Conservation (phyloP, 441 rosid genomes). For the Raphanus hybrid region DNA sequence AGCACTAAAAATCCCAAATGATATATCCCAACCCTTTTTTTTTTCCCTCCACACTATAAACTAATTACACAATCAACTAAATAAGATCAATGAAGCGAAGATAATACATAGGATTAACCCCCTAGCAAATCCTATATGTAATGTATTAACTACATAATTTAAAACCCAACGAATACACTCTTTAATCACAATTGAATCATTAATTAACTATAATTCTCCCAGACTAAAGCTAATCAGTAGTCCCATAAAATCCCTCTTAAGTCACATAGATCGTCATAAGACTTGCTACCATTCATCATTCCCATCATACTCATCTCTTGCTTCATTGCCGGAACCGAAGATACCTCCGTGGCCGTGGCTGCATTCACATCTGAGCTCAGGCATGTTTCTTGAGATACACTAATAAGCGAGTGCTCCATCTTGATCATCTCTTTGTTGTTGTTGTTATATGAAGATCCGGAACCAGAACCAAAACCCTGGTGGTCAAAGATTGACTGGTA, state of each 20-base stretch:
- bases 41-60: conserved; percentile 19
- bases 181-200: conserved; percentile 28
- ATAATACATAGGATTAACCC: conserved; percentile 30
- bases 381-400: conserved; percentile 78
- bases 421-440: conserved; percentile 50
- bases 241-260: conserved; percentile 37
- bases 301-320: conserved; percentile 41
- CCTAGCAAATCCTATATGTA: conserved; percentile 37
- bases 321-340: conserved; percentile 61
- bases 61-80: conserved; percentile 40
- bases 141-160: conserved; percentile 28
- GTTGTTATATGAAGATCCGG: conserved; percentile 16
- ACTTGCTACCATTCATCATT: conserved; percentile 31
- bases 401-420: conserved; percentile 58
- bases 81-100: conserved; percentile 20
- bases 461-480: conserved; percentile 17
- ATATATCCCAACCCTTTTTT: conserved; percentile 18
- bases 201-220: conserved; percentile 16
- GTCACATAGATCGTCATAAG: conserved; percentile 34
- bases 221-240: conserved; percentile 9
- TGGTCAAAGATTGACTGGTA: conserved; percentile 42
- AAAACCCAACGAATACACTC: conserved; percentile 34
- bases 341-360: conserved; percentile 54
- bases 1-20: conserved; percentile 36
- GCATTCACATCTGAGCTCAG: conserved; percentile 72